Percentiles rank a stretch among this genome's conserved stretches.
Conservation (phyloP, 78 protist species). For the Cavenderia fasciculata region DNA sequence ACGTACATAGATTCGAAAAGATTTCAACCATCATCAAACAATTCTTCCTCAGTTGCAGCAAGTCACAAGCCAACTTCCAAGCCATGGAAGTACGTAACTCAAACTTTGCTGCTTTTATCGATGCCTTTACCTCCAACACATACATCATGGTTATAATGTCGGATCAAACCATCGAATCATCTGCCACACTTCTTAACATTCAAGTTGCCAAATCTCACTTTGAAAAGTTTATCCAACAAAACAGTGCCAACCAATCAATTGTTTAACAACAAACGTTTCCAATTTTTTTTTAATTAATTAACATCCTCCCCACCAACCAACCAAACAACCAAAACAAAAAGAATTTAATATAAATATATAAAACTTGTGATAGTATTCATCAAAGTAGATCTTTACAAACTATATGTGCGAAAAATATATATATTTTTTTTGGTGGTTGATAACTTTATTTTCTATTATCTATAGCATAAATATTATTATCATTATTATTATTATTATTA, state of each 20-base stretch:
- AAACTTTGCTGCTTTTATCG: slow-evolving; percentile 93
- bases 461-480: too few species aligned
- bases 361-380: too few species aligned
- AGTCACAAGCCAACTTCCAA: slow-evolving; percentile 80
- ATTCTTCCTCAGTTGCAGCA: slow-evolving; percentile 93
- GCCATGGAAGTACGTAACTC: slow-evolving; percentile 87
- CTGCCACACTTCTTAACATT: slow-evolving; percentile 79
- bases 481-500: too few species aligned
- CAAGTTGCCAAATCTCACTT: slow-evolving; percentile 81
- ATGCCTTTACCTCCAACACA: slow-evolving; percentile 96
- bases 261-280: too few species aligned
- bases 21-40: slow-evolving; percentile 97
- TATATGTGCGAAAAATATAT: too few species aligned
- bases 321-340: too few species aligned
- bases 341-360: too few species aligned
- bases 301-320: too few species aligned
- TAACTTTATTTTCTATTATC: too few species aligned
- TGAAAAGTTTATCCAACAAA: slow-evolving; percentile 80
- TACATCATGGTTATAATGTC: slow-evolving; percentile 96
- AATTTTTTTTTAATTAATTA: too few species aligned
- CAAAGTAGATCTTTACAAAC: too few species aligned
- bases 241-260: slow-evolving; percentile 7
- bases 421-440: too few species aligned
- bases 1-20: slow-evolving; percentile 94
- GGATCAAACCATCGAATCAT: slow-evolving; percentile 87